These are phyloP conservation scores for Orbilia oligospora DNA, from an alignment of 2,329 filamentous ascomycete genomes.

Conservation along the genomic window DNA sequence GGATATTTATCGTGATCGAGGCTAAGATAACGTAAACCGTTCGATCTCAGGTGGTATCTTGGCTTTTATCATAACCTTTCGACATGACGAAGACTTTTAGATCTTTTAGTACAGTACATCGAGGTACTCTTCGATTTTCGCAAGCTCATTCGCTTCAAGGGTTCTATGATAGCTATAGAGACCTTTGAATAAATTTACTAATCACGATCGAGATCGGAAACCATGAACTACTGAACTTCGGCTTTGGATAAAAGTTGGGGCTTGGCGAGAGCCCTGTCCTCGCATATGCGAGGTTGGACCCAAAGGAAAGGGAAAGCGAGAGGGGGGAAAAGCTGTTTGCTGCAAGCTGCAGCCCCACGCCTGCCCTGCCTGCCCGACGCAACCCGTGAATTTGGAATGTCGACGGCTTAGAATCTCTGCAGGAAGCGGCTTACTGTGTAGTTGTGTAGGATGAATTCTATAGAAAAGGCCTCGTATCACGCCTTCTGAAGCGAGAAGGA, in stretches of 20 bases:
- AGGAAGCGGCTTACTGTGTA: not conserved
- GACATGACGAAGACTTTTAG: too few species aligned
- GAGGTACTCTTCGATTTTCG: not conserved
- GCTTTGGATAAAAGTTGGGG: not conserved
- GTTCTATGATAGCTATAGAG: too few species aligned
- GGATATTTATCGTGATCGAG: conserved; percentile 2
- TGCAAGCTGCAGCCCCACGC: not conserved
- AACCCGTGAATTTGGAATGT: conserved; percentile 15
- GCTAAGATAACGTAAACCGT: conserved; percentile 16
- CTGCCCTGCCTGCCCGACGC: not conserved
- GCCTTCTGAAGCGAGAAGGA: not conserved
- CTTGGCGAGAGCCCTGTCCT: not conserved
- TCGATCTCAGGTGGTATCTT: not conserved
- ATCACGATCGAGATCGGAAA: not conserved
- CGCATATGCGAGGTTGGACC: not conserved
- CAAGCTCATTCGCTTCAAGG: not conserved
- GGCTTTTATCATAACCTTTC: too few species aligned
- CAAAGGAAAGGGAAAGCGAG: not conserved
- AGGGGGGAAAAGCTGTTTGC: not conserved
- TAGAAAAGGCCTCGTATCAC: conserved; percentile 9
- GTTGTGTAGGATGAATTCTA: not conserved
- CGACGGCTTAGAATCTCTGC: not conserved
- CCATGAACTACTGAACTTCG: not conserved
- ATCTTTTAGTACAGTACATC: too few species aligned
- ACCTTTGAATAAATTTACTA: not conserved